These are phyloP conservation scores for Aureobasidium sp. DNA, from an alignment of 2,329 filamentous ascomycete species.

Conservation along the genomic window DNA sequence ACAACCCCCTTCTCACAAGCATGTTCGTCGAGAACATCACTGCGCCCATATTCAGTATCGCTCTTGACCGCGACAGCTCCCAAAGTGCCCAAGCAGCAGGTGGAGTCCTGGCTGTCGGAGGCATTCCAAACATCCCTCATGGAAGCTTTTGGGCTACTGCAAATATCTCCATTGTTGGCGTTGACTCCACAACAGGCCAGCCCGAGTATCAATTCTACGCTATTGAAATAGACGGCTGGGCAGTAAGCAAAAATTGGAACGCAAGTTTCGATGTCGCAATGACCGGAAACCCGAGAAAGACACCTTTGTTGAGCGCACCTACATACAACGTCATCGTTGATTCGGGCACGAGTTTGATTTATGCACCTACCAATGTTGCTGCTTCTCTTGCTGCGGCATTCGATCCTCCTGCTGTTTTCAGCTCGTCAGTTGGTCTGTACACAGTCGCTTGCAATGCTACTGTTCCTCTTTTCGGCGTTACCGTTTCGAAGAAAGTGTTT, in stretches of 20 bases:
- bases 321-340: conserved; percentile 36
- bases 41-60: conserved; percentile 44
- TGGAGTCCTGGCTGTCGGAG: conserved; percentile 45
- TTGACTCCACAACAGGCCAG: conserved; percentile 21
- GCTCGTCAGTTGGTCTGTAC: conserved; percentile 28
- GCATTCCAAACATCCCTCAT: conserved; percentile 40
- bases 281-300: conserved; percentile 17
- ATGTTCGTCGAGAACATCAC: conserved; percentile 41
- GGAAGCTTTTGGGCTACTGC: conserved; percentile 25
- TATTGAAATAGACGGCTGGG: conserved; percentile 30
- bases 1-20: conserved; percentile 46
- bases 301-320: not conserved
- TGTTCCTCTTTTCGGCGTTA: conserved; percentile 36
- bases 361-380: conserved; percentile 34
- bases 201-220: conserved; percentile 35
- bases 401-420: conserved; percentile 34
- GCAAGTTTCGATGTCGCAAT: conserved; percentile 23
- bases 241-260: conserved; percentile 20
- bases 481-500: conserved; percentile 32
- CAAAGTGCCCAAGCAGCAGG: conserved; percentile 21
- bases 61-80: conserved; percentile 31
- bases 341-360: conserved; percentile 37
- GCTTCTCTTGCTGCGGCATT: conserved; percentile 36
- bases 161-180: conserved; percentile 25
- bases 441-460: conserved; percentile 38